A percentile compares a stretch with the other conserved stretches of the same genome.
These are phyloP conservation scores for Rhododendron ovatum DNA, from an alignment of 148 eudicot genomes.

Conservation along the genomic window DNA sequence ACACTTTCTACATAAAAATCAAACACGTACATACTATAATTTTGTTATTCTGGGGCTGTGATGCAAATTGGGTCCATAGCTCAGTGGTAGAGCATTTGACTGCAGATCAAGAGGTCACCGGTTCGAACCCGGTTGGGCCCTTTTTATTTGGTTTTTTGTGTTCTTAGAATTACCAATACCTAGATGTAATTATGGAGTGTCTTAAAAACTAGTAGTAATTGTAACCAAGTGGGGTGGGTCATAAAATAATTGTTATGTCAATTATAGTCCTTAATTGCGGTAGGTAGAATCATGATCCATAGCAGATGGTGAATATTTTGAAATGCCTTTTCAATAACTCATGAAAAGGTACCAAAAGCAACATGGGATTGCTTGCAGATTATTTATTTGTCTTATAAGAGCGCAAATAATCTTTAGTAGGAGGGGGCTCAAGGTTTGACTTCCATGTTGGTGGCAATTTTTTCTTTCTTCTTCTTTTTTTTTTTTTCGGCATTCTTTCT, in stretches of 20 bases:
- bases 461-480: neutral
- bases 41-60: too few relatives aligned
- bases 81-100: neutral
- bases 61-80: neutral
- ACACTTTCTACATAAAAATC: slow-evolving; percentile 50
- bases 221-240: neutral
- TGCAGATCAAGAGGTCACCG: neutral
- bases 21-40: neutral
- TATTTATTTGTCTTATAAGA: neutral
- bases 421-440: neutral
- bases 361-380: neutral
- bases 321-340: neutral
- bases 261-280: neutral
- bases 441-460: neutral
- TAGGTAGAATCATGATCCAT: neutral
- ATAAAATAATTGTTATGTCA: neutral
- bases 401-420: neutral
- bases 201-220: neutral
- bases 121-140: neutral
- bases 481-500: too few relatives aligned
- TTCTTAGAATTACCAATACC: neutral
- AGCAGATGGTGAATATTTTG: neutral
- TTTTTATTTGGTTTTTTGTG: neutral
- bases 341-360: neutral
- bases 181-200: neutral